A percentile compares a stretch with the other conserved stretches of the same genome.
phyloP scores from a whole-genome alignment of 2,329 filamentous ascomycete species.

The Hypoxylon rubiginosum region DNA sequence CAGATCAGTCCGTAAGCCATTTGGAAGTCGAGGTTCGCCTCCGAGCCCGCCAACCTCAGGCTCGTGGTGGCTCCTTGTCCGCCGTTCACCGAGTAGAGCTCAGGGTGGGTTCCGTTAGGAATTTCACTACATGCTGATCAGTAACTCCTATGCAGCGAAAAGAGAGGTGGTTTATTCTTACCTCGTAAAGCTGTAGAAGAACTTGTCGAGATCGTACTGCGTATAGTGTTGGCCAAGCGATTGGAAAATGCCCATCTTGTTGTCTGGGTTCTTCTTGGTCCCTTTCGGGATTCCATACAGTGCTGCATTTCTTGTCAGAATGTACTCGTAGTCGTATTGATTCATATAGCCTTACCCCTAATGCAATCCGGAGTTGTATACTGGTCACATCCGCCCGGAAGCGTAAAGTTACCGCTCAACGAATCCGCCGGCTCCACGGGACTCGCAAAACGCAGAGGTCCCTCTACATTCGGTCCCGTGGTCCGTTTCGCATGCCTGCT shows the following conservation, averaged over 20 bases:
- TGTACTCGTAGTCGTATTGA: neutral
- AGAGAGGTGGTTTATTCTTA: conserved; percentile 15
- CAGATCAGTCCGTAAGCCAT: conserved; percentile 64
- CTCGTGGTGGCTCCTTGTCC: conserved; percentile 49
- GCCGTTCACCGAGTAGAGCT: conserved; percentile 54
- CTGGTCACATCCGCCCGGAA: conserved; percentile 44
- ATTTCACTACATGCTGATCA: conserved; percentile 49
- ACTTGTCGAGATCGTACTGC: conserved; percentile 56
- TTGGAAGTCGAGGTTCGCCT: conserved; percentile 64
- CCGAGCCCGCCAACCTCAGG: conserved; percentile 52
- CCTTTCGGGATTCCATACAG: conserved; percentile 56
- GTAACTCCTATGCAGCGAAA: neutral
- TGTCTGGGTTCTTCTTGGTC: conserved; percentile 50
- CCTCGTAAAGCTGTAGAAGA: conserved; percentile 52
- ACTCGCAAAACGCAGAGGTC: conserved; percentile 40
- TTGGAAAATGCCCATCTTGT: conserved; percentile 60
- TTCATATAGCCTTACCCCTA: conserved; percentile 37
- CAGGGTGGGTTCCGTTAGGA: conserved; percentile 56
- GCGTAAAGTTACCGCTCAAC: conserved; percentile 42
- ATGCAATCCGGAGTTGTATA: conserved; percentile 50
- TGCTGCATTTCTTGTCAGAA: conserved; percentile 25
- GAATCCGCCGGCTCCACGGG: conserved; percentile 41
- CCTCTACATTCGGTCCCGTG: conserved; percentile 36
- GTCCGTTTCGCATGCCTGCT: conserved; percentile 29
- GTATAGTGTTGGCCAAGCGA: conserved; percentile 57